These are phyloP conservation scores for Russula olivacea DNA, from an alignment of 768 basidiomycete species.

Conservation along the genomic window DNA sequence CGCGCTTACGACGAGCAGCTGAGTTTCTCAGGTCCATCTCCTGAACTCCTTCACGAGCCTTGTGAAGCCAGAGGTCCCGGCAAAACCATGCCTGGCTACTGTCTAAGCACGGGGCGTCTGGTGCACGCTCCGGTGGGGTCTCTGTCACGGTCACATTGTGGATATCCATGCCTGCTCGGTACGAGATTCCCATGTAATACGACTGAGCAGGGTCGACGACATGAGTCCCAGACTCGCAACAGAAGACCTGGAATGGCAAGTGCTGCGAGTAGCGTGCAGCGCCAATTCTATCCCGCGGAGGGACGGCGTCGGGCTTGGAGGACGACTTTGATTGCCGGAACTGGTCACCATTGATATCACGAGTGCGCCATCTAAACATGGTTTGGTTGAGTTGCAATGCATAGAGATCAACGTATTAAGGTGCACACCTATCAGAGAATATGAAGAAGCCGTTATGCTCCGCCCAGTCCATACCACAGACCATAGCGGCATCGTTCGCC, in stretches of 20 bases:
- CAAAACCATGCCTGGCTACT: conserved; percentile 99
- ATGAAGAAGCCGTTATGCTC: conserved; percentile 97
- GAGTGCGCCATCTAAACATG: conserved; percentile 78
- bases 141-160: conserved; percentile 73
- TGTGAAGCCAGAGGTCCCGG: conserved; percentile 90
- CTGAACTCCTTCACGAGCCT: conserved; percentile 69
- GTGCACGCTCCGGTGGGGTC: conserved; percentile 48
- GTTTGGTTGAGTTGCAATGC: neutral
- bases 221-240: conserved; percentile 97
- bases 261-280: conserved; percentile 83
- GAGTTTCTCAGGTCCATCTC: conserved; percentile 37
- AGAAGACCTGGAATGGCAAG: conserved; percentile 97
- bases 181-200: conserved; percentile 85
- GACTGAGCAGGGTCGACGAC: conserved; percentile 94
- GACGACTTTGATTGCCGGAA: conserved; percentile 96
- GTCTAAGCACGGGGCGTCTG: conserved; percentile 87
- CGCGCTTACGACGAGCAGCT: conserved; percentile 27
- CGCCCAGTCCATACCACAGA: conserved; percentile 99
- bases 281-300: conserved; percentile 81
- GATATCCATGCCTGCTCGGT: conserved; percentile 75
- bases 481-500: conserved; percentile 92
- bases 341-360: conserved; percentile 96
- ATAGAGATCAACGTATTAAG: neutral
- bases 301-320: conserved; percentile 83
- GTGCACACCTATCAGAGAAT: conserved; percentile 81